These are phyloP conservation scores for Neospermospora avenae DNA, from an alignment of 2,329 filamentous ascomycete species.

Conservation along the genomic window DNA sequence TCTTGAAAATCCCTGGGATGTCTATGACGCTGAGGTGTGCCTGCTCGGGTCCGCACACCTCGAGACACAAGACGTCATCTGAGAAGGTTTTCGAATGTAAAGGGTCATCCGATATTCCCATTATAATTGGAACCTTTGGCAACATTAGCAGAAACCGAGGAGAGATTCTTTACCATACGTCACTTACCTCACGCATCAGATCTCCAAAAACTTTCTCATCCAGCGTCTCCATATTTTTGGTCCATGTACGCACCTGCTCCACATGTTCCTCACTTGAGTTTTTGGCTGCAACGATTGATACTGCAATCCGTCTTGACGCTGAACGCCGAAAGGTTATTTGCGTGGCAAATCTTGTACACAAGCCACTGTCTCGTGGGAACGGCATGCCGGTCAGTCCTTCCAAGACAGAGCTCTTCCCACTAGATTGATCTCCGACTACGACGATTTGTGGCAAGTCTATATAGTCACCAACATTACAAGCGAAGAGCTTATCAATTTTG, in stretches of 20 bases:
- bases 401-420: background rate
- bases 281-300: background rate
- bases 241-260: background rate
- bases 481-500: too few relatives aligned
- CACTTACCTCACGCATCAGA: too few relatives aligned
- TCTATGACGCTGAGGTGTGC: slow-evolving; percentile 45
- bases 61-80: too few relatives aligned
- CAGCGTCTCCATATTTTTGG: background rate
- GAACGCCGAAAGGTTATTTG: background rate
- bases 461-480: too few relatives aligned
- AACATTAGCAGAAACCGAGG: too few relatives aligned
- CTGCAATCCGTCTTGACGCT: background rate
- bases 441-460: background rate
- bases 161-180: too few relatives aligned
- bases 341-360: background rate
- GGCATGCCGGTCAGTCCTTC: background rate
- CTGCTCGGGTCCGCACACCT: too few relatives aligned
- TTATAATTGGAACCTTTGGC: too few relatives aligned
- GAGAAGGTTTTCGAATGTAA: too few relatives aligned
- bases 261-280: background rate
- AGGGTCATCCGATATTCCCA: too few relatives aligned
- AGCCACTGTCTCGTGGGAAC: background rate
- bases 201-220: too few relatives aligned
- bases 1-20: slow-evolving; percentile 54
- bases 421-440: background rate